Percentiles rank a stretch among this genome's conserved stretches.
Evolutionary conservation across 805 yeast genomes (phyloP).

Genomic region (Candida argentea): DNA sequence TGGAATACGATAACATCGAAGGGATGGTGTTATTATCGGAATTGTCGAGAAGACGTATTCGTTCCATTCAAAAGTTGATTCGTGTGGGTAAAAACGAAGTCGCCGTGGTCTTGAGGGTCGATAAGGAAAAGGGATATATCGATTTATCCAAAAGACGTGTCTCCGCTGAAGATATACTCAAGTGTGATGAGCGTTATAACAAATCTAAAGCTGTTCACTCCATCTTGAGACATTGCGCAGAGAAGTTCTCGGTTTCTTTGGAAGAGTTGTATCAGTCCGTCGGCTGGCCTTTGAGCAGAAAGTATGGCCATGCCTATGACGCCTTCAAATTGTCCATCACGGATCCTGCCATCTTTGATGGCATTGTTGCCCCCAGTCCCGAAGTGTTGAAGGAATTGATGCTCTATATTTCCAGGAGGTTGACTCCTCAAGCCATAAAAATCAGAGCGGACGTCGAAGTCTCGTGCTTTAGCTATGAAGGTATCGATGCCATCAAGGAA

Average conservation of each 20-base stretch:
- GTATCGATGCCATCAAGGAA: slow-evolving; percentile 90
- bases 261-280: slow-evolving; percentile 78
- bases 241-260: slow-evolving; percentile 80
- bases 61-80: slow-evolving; percentile 93
- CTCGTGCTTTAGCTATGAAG: slow-evolving; percentile 94
- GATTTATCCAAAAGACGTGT: slow-evolving; percentile 97
- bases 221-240: slow-evolving; percentile 97
- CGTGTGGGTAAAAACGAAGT: slow-evolving; percentile 98
- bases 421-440: slow-evolving; percentile 96
- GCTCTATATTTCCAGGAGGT: slow-evolving; percentile 79
- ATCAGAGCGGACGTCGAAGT: slow-evolving; percentile 98
- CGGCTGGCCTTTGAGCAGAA: slow-evolving; percentile 96
- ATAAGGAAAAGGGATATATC: slow-evolving; percentile 96
- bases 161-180: slow-evolving; percentile 91
- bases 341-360: slow-evolving; percentile 80
- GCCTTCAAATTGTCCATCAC: slow-evolving; percentile 95
- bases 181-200: slow-evolving; percentile 95
- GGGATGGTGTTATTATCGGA: slow-evolving; percentile 97
- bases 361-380: slow-evolving; percentile 55
- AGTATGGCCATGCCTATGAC: slow-evolving; percentile 94
- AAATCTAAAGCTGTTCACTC: slow-evolving; percentile 97
- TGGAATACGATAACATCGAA: slow-evolving; percentile 96
- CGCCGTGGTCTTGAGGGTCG: slow-evolving; percentile 95
- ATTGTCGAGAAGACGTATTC: slow-evolving; percentile 95
- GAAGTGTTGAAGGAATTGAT: slow-evolving; percentile 79